A percentile compares a stretch with the other conserved stretches of the same genome.
phyloP scores from a whole-genome alignment of 2,329 filamentous ascomycete genomes.

The Apiospora marii region DNA sequence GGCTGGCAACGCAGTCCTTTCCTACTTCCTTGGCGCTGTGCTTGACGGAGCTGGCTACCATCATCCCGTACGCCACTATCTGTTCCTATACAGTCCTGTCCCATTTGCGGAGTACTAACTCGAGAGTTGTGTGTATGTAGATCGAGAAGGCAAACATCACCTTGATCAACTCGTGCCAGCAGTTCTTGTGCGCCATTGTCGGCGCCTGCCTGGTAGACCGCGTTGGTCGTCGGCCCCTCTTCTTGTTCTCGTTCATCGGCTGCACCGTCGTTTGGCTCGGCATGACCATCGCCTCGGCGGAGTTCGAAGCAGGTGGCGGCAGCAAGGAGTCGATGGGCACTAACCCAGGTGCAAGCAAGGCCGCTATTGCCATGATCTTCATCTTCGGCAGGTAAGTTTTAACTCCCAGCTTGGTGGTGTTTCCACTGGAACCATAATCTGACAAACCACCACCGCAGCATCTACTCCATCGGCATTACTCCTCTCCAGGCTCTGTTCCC shows the following conservation, averaged over 20 bases:
- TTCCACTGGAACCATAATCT: background rate
- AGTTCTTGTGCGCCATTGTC: conserved; percentile 56
- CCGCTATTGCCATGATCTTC: conserved; percentile 61
- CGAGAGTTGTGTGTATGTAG: background rate
- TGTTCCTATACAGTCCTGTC: too few relatives aligned
- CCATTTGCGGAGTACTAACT: background rate
- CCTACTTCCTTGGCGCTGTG: conserved; percentile 59
- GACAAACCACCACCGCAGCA: conserved; percentile 43
- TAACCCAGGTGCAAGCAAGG: conserved; percentile 51
- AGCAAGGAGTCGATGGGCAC: conserved; percentile 34
- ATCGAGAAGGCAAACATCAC: conserved; percentile 57
- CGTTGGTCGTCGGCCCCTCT: conserved; percentile 60
- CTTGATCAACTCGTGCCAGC: conserved; percentile 59
- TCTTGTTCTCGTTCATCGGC: conserved; percentile 57
- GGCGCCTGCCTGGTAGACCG: conserved; percentile 58
- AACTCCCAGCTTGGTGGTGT: background rate
- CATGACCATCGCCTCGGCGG: conserved; percentile 55
- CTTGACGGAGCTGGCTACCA: conserved; percentile 59
- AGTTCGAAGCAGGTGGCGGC: conserved; percentile 44
- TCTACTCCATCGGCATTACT: conserved; percentile 52
- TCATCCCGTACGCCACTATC: conserved; percentile 28
- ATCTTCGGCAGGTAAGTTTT: conserved; percentile 48
- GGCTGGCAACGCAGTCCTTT: conserved; percentile 49
- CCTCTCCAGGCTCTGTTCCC: conserved; percentile 52
- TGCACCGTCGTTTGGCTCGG: conserved; percentile 59